Percentiles rank a stretch among this genome's conserved stretches.
phyloP scores from a whole-genome alignment of 2,329 filamentous ascomycete genomes.

The Colletotrichum neosansevieriae region DNA sequence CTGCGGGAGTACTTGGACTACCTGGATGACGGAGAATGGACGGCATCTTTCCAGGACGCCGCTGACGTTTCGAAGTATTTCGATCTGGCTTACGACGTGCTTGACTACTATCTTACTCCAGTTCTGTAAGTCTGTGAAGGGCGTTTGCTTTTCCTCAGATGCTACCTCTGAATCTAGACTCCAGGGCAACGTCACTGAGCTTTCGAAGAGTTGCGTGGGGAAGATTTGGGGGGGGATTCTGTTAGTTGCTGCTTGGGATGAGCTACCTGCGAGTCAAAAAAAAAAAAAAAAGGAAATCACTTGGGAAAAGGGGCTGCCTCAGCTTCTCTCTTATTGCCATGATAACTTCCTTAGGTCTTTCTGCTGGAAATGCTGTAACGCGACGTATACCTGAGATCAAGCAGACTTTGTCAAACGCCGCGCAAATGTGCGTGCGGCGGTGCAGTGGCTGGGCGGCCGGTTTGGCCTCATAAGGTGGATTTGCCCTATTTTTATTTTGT shows the following conservation, averaged over 20 bases:
- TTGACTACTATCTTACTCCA: conserved; percentile 65
- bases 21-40: conserved; percentile 60
- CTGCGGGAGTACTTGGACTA: conserved; percentile 63
- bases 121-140: conserved; percentile 54
- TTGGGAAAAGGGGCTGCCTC: too few relatives aligned
- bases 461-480: not conserved
- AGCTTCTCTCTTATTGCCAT: too few relatives aligned
- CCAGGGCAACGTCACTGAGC: too few relatives aligned
- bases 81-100: conserved; percentile 63
- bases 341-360: too few relatives aligned
- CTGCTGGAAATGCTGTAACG: too few relatives aligned
- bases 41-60: conserved; percentile 47
- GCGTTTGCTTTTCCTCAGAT: not conserved
- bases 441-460: not conserved
- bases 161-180: not conserved
- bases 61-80: conserved; percentile 53
- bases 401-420: too few relatives aligned
- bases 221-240: too few relatives aligned
- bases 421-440: not conserved
- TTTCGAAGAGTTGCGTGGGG: too few relatives aligned
- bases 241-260: too few relatives aligned
- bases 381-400: too few relatives aligned
- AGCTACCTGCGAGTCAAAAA: too few relatives aligned
- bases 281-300: too few relatives aligned
- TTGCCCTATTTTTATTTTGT: not conserved